Base-by-base conservation (phyloP, 441 rosid species). In the Populus hybrid region DNA sequence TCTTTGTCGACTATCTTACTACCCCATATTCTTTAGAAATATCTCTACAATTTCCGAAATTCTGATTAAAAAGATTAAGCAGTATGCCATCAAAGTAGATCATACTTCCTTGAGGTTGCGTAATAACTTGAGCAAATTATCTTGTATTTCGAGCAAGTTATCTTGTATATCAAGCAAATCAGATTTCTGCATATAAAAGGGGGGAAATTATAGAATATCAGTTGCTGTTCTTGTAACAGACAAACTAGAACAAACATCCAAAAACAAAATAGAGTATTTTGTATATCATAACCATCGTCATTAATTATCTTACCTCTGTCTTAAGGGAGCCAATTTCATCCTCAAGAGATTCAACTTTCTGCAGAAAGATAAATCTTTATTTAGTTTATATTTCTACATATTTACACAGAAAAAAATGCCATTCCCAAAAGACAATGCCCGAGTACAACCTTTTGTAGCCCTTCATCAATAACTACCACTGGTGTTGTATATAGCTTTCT, bases 251-350 rank as follows among this genome's bases (percentile, higher is more conserved):
- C 11, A 16, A 42, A 26, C 35, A 45, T 42, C 50, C 35, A 38
- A 38, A 38, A 38, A 9, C 42, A 38, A 38, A 38, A 21, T 38
- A 69, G 36, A 45, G 14, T 69, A 28, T 38, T 69, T 6, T n/a
- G 72, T 69, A 21, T 38, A 50, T 9, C 45, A 69, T 38, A 38
- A 45, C n/a, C 2, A 42, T 71, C 64, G 9, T 42, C 50, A 7
- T 70, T 69, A 28, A 69, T 23, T 26, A 21, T 42, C 64, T n/a
- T 18, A 71, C 74, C 74, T 71, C 64, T 28, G 35, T 14, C 74
- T 71, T 71, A 50, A 71, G 74, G 33, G 38, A 50, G 64, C 64
- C 74, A 26, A 71, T 71, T 50, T 71, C 74, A 71, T 61, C 64
- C 64, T 50, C 38, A 50, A 71, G 74, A 18, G 74, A 71, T 50